These are phyloP conservation scores for Fonsecaea erecta DNA, from an alignment of 2,329 filamentous ascomycete genomes.

Conservation along the genomic window DNA sequence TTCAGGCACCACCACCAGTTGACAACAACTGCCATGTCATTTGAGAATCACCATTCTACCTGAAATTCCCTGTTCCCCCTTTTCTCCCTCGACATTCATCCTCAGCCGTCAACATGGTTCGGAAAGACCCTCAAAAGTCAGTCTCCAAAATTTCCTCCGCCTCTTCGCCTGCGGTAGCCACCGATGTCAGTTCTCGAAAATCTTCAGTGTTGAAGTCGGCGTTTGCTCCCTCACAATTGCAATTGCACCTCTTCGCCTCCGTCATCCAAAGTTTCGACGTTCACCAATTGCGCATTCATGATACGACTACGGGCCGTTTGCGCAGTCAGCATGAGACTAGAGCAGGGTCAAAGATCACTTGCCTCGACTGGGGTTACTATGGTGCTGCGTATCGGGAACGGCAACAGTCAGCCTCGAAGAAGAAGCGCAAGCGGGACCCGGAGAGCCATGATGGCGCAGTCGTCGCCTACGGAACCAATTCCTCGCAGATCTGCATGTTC, in stretches of 20 bases:
- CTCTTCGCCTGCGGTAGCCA: conserved; percentile 43
- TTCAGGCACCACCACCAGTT: background rate
- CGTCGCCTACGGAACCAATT: conserved; percentile 55
- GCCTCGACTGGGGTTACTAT: conserved; percentile 57
- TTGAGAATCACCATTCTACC: background rate
- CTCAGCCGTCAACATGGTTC: conserved; percentile 47
- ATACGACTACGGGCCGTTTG: conserved; percentile 55
- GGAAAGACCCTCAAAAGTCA: conserved; percentile 50
- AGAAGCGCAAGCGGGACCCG: conserved; percentile 56
- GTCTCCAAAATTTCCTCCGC: conserved; percentile 52
- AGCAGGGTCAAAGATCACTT: conserved; percentile 54
- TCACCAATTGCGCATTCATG: conserved; percentile 58
- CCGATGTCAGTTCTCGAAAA: conserved; percentile 43
- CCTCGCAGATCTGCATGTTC: conserved; percentile 56
- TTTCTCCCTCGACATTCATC: background rate
- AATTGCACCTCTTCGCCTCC: conserved; percentile 59
- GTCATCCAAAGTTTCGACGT: conserved; percentile 59
- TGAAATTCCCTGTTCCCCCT: conserved; percentile 13
- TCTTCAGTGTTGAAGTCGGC: conserved; percentile 56
- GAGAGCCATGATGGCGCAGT: conserved; percentile 50
- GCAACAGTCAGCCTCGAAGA: conserved; percentile 47
- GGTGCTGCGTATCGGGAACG: conserved; percentile 40
- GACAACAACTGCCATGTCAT: conserved; percentile 1
- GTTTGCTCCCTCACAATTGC: conserved; percentile 57
- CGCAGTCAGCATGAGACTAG: conserved; percentile 56